Conservation (phyloP, 192 early-diverging fungal species). For the Umbelopsis sp. region DNA sequence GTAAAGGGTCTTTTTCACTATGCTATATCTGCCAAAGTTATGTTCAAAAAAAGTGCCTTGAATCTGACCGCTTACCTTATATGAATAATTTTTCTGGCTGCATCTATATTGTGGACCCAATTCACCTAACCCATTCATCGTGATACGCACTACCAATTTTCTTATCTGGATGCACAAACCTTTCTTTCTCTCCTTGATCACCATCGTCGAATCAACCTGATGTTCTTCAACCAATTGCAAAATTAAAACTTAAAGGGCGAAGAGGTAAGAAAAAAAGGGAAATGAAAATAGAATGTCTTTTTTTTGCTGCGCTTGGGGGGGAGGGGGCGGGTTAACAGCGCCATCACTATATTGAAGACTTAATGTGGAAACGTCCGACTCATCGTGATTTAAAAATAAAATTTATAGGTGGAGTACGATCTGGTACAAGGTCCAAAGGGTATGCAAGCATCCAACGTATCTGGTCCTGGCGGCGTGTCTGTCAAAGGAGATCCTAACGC, state of each 20-base stretch:
- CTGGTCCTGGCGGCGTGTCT: slow-evolving; percentile 67
- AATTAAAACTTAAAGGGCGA: slow-evolving; percentile 43
- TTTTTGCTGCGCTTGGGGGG: slow-evolving; percentile 18
- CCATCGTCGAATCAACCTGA: neutral
- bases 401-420: slow-evolving; percentile 69
- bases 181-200: neutral
- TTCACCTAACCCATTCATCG: neutral
- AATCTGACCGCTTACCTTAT: slow-evolving; percentile 19
- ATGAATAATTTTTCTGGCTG: slow-evolving; percentile 12
- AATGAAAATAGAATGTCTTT: neutral
- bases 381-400: slow-evolving; percentile 9
- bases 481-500: slow-evolving; percentile 80
- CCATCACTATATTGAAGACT: neutral
- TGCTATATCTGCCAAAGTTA: too few species aligned
- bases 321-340: neutral
- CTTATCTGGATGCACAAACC: neutral
- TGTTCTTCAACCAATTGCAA: neutral
- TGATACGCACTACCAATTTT: neutral
- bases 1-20: slow-evolving; percentile 27
- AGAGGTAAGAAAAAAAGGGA: slow-evolving; percentile 39
- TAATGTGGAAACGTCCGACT: slow-evolving; percentile 20
- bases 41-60: neutral
- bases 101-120: neutral
- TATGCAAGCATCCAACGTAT: slow-evolving; percentile 79
- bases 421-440: slow-evolving; percentile 78